Conservation (phyloP, 495 filamentous ascomycete species). For the Penicillium odoratum region DNA sequence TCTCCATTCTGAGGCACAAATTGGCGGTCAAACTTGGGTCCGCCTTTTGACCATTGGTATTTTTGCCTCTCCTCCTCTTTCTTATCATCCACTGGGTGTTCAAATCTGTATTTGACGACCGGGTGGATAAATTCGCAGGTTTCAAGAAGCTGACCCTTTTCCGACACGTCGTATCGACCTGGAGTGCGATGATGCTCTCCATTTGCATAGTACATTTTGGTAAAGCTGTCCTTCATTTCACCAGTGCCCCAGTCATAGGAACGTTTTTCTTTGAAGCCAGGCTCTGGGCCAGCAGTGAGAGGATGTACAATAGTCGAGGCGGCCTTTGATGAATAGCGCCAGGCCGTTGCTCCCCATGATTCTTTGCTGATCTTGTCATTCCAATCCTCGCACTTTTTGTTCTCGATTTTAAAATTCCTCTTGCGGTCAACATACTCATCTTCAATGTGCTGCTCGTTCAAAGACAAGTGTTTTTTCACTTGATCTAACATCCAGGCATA, state of each 20-base stretch:
- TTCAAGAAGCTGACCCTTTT: not conserved
- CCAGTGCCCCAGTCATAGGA: slow-evolving; percentile 20
- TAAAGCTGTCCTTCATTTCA: slow-evolving; percentile 18
- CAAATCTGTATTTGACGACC: slow-evolving; percentile 11
- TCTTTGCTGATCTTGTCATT: not conserved
- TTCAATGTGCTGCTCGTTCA: slow-evolving; percentile 14
- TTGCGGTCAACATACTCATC: slow-evolving; percentile 17
- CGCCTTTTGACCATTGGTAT: no score
- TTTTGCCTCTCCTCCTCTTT: no score
- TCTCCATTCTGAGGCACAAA: slow-evolving; percentile 4
- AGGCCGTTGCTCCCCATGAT: slow-evolving; percentile 9
- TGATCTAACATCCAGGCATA: slow-evolving; percentile 16
- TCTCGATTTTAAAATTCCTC: slow-evolving; percentile 1
- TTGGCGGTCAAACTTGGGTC: no score
- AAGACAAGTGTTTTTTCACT: slow-evolving; percentile 7
- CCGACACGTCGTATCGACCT: slow-evolving; percentile 3
- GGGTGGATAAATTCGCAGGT: slow-evolving; percentile 16
- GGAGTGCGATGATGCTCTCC: slow-evolving; percentile 18
- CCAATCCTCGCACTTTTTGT: not conserved
- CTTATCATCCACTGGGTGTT: not conserved
- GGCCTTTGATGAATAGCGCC: not conserved
- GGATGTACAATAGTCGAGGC: slow-evolving; percentile 7
- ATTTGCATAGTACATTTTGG: slow-evolving; percentile 21
- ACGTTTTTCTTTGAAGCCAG: not conserved
- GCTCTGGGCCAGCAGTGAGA: not conserved